A percentile compares a stretch with the other conserved stretches of the same genome.
phyloP scores from a whole-genome alignment of 2,329 filamentous ascomycete genomes.

The Apiospora kogelbergensis region DNA sequence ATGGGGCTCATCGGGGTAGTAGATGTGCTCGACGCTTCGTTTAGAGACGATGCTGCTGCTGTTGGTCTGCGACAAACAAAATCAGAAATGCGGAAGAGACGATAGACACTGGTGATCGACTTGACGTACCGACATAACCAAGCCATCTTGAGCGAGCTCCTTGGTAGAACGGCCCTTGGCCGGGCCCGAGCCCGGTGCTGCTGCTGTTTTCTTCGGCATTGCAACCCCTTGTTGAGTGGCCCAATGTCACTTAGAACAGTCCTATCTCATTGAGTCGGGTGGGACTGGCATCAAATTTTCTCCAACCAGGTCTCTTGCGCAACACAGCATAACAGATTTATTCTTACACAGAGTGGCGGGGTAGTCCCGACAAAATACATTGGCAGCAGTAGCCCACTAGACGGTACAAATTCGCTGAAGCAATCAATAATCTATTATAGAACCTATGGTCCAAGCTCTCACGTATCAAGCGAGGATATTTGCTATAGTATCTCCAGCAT shows the following conservation, averaged over 20 bases:
- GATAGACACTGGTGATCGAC: too few relatives aligned
- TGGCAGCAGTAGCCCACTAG: neutral
- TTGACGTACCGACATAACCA: slow-evolving; percentile 49
- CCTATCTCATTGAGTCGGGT: neutral
- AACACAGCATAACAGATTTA: neutral
- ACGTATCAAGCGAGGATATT: neutral
- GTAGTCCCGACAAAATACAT: neutral
- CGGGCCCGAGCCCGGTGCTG: slow-evolving; percentile 3
- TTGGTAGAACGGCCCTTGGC: slow-evolving; percentile 20
- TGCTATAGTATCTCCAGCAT: neutral
- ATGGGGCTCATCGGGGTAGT: slow-evolving; percentile 74
- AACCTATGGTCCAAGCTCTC: neutral
- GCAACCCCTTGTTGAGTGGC: neutral
- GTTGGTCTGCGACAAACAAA: slow-evolving; percentile 63
- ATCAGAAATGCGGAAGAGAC: neutral
- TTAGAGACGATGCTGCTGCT: slow-evolving; percentile 92
- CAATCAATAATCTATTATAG: neutral
- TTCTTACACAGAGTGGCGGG: neutral
- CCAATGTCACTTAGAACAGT: neutral
- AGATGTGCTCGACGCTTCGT: slow-evolving; percentile 85
- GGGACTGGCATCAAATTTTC: neutral
- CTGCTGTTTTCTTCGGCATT: neutral
- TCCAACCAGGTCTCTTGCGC: neutral
- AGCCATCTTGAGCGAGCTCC: slow-evolving; percentile 42
- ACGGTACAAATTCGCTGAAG: neutral